Evolutionary conservation across 192 early-diverging fungal genomes (phyloP).

Genomic region (Piromyces sp.): DNA sequence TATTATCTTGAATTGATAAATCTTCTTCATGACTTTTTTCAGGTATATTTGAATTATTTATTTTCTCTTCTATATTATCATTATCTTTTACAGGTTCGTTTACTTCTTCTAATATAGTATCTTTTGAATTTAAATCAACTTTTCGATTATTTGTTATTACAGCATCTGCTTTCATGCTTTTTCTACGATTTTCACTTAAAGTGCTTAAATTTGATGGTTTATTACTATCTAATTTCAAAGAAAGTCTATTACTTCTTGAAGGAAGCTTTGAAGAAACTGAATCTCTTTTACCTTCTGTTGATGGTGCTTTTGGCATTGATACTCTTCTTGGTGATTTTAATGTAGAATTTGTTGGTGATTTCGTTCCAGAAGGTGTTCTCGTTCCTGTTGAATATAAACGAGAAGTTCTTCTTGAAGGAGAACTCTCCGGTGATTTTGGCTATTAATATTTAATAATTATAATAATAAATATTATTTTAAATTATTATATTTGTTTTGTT

Average conservation of each 20-base stretch:
- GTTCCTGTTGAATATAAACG: slow-evolving; percentile 27
- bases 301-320: neutral
- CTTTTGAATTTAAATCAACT: neutral
- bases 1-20: too few relatives aligned
- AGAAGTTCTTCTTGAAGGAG: neutral
- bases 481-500: too few relatives aligned
- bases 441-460: neutral
- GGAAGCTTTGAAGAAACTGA: neutral
- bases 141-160: neutral
- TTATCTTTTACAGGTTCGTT: neutral
- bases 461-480: too few relatives aligned
- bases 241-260: neutral
- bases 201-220: neutral
- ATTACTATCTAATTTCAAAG: neutral
- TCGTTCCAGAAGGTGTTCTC: slow-evolving; percentile 18
- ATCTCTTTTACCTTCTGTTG: neutral
- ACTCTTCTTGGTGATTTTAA: neutral
- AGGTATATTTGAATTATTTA: neutral
- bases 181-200: neutral
- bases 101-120: neutral
- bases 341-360: neutral
- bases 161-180: neutral
- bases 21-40: neutral
- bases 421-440: neutral
- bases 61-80: neutral